Base-by-base conservation (phyloP, 2,329 filamentous ascomycete genomes). In the Ascocoryne sarcoides region DNA sequence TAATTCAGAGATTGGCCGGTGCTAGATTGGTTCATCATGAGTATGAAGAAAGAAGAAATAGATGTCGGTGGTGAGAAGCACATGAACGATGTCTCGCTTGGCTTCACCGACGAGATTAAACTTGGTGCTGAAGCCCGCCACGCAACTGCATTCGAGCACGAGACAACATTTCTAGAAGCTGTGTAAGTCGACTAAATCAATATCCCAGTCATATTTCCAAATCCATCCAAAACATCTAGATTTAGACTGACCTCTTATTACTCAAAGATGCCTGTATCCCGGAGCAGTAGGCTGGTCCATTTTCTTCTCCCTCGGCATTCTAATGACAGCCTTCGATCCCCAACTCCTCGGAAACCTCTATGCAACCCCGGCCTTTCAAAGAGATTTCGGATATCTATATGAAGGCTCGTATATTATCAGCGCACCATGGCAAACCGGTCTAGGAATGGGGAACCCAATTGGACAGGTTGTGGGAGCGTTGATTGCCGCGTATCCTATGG, bases 221-320 rank as follows among this genome's bases (percentile, higher is more conserved):
- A n/a, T n/a, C n/a, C n/a, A n/a, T n/a, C n/a, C n/a, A n/a, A n/a
- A n/a, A n/a, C n/a, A n/a, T n/a, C n/a, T n/a, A n/a, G n/a, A n/a
- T n/a, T n/a, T n/a, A n/a, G n/a, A n/a, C n/a, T n/a, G n/a, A n/a
- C n/a, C n/a, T n/a, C n/a, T n/a, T n/a, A n/a, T n/a, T n/a, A n/a
- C n/a, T n/a, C n/a, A n/a, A 47, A 41, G 34, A 17, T 47, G n/a
- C n/a, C 23, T 26, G 3, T 47, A 50, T 23, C 48, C 42, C 14
- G 36, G 29, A 23, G 44, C 44, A 5, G 34, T 46, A 16, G 33
- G 42, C 18, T 80, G 75, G 76, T 75, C 72, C 5, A 62, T 69
- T 31, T 76, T 75, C 51, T 74, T 80, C 47, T 75, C 70, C 4
- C 60, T 77, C 2, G 73, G 73, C 5, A 70, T 79, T 28, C 71